Evolutionary conservation across 2,329 filamentous ascomycete genomes (phyloP).

Genomic region (Hymenoscyphus scutula): DNA sequence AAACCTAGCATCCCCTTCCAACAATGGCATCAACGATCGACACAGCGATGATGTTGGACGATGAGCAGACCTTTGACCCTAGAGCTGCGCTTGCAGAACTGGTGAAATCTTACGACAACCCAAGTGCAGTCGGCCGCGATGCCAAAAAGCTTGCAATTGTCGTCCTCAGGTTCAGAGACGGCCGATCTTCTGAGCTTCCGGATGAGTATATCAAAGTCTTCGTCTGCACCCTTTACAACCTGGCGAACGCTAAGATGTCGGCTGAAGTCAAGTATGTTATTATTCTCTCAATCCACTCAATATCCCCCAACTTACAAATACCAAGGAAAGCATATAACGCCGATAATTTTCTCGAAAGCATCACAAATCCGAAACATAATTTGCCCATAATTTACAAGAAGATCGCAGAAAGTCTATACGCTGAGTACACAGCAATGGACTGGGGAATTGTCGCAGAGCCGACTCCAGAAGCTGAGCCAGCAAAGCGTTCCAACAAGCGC

Average conservation of each 20-base stretch:
- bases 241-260: background rate
- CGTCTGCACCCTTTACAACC: background rate
- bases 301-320: background rate
- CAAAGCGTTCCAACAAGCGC: background rate
- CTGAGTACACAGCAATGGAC: conserved; percentile 8
- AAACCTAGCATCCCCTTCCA: background rate
- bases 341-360: background rate
- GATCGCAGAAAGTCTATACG: conserved; percentile 4
- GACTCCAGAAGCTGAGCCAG: background rate
- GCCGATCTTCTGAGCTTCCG: too few species aligned
- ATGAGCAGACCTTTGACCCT: background rate
- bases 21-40: background rate
- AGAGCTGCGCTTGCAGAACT: background rate
- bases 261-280: conserved; percentile 4
- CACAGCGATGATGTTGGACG: background rate
- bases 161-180: too few species aligned
- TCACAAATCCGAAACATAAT: background rate
- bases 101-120: background rate
- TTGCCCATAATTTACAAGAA: conserved; percentile 1
- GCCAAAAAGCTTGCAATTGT: background rate
- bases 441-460: conserved; percentile 1
- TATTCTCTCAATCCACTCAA: background rate
- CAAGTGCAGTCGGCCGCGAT: too few species aligned
- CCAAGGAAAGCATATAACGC: conserved; percentile 2
- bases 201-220: background rate